Conservation (phyloP, 1,284 basidiomycete species). For the Pyrrhoderma noxium region DNA sequence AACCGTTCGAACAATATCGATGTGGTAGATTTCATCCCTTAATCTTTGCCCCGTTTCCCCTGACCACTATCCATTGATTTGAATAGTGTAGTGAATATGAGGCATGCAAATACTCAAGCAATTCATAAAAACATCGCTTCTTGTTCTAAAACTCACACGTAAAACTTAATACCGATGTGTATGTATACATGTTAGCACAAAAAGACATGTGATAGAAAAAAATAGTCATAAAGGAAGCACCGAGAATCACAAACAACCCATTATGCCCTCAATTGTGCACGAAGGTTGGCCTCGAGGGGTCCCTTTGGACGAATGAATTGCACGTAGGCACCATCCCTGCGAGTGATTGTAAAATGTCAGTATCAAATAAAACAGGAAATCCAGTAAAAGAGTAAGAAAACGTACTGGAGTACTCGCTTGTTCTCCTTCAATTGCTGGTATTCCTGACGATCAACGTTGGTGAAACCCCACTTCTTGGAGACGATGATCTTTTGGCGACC, state of each 20-base stretch:
- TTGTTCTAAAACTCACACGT: not conserved
- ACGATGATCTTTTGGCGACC: conserved; percentile 99
- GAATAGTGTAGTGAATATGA: conserved; percentile 69
- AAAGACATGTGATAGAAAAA: conserved; percentile 18
- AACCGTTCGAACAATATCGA: no score
- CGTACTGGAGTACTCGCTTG: conserved; percentile 80
- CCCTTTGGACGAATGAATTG: conserved; percentile 90
- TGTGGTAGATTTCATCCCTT: no score
- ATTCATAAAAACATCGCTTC: not conserved
- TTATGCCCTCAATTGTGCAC: conserved; percentile 71
- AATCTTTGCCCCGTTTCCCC: conserved; percentile 76
- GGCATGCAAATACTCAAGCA: conserved; percentile 27
- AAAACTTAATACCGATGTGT: not conserved
- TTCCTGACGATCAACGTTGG: conserved; percentile 87
- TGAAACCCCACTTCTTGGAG: conserved; percentile 98
- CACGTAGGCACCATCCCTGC: conserved; percentile 77
- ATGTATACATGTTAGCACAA: not conserved
- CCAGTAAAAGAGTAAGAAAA: conserved; percentile 26
- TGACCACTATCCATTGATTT: conserved; percentile 58
- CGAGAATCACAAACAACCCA: conserved; percentile 10
- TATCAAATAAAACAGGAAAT: not conserved
- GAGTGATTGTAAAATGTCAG: conserved; percentile 4
- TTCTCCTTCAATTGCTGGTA: conserved; percentile 86
- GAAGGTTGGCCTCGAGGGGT: conserved; percentile 77
- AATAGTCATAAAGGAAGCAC: conserved; percentile 11